A percentile compares a stretch with the other conserved stretches of the same genome.
These are phyloP conservation scores for Populus trichocarpa DNA, from an alignment of 441 rosid species.

Conservation along the genomic window DNA sequence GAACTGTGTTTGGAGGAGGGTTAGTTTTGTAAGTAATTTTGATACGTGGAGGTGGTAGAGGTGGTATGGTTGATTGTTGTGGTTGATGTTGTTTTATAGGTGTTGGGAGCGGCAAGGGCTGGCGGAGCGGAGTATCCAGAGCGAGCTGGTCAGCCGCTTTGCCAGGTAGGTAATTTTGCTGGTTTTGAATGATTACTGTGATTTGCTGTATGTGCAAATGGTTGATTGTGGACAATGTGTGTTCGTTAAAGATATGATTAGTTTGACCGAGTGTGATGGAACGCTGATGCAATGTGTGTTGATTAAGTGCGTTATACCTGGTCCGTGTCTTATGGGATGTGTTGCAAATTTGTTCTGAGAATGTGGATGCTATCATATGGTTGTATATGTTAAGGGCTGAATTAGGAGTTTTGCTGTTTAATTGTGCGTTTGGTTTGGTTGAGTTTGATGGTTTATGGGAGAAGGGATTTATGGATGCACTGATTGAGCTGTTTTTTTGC, in stretches of 20 bases:
- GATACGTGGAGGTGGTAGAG: conserved; percentile 4
- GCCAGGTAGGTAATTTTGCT: conserved; percentile 51
- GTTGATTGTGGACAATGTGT: conserved; percentile 22
- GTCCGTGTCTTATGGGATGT: not conserved
- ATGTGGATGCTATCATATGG: not conserved
- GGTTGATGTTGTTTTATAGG: conserved; percentile 36
- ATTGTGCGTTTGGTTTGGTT: not conserved
- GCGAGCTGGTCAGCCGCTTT: conserved; percentile 72
- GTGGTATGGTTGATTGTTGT: not conserved
- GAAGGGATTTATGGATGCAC: not conserved
- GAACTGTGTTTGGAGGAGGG: not conserved
- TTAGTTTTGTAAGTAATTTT: conserved; percentile 5
- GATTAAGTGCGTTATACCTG: not conserved
- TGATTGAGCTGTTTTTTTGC: conserved; percentile 17
- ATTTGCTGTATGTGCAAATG: conserved; percentile 3
- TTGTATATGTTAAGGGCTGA: not conserved
- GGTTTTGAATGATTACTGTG: conserved; percentile 7
- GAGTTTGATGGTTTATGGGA: not conserved
- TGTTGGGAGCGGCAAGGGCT: conserved; percentile 88
- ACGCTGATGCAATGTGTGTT: not conserved
- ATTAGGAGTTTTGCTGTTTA: not conserved
- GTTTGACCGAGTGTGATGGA: not conserved
- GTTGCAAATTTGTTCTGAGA: not conserved
- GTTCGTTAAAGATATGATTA: not conserved
- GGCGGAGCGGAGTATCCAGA: conserved; percentile 89